Evolutionary conservation across 1,139 yeast genomes (phyloP).

Genomic region (Geotrichum cucujoidarum): DNA sequence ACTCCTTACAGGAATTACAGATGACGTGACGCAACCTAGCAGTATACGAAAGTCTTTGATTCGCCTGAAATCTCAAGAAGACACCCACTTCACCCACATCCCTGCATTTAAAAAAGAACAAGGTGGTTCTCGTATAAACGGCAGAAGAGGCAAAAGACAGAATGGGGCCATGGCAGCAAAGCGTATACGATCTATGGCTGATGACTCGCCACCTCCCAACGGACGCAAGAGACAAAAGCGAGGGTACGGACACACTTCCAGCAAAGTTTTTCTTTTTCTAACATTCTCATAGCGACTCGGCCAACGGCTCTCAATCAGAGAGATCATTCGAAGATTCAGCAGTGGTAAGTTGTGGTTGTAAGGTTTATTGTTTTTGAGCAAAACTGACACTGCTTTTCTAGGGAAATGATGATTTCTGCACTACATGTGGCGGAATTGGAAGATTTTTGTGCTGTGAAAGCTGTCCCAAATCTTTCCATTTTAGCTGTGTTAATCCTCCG

Average conservation of each 20-base stretch:
- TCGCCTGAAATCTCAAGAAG: slow-evolving; percentile 4
- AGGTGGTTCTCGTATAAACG: not conserved
- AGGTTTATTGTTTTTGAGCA: slow-evolving; percentile 1
- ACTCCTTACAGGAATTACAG: slow-evolving; percentile 41
- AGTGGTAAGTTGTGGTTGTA: slow-evolving; percentile 3
- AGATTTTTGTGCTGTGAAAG: slow-evolving; percentile 87
- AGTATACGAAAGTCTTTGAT: slow-evolving; percentile 32
- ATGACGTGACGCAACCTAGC: slow-evolving; percentile 39
- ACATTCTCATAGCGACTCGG: no score
- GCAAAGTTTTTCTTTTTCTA: no score
- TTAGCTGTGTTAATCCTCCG: slow-evolving; percentile 89
- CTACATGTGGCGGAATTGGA: slow-evolving; percentile 85
- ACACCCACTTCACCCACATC: not conserved
- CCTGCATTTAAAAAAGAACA: slow-evolving; percentile 7
- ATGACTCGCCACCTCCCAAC: slow-evolving; percentile 5
- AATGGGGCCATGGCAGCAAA: slow-evolving; percentile 6
- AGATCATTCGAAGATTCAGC: not conserved
- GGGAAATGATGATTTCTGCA: slow-evolving; percentile 78
- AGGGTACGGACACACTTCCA: not conserved
- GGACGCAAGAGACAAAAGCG: slow-evolving; percentile 14
- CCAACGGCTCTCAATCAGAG: no score
- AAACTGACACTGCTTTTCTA: no score
- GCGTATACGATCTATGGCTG: slow-evolving; percentile 7
- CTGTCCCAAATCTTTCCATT: slow-evolving; percentile 89
- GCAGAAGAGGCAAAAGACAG: slow-evolving; percentile 2